These are phyloP conservation scores for Beta lomatogona DNA, from an alignment of 179 eudicot species.

Conservation along the genomic window DNA sequence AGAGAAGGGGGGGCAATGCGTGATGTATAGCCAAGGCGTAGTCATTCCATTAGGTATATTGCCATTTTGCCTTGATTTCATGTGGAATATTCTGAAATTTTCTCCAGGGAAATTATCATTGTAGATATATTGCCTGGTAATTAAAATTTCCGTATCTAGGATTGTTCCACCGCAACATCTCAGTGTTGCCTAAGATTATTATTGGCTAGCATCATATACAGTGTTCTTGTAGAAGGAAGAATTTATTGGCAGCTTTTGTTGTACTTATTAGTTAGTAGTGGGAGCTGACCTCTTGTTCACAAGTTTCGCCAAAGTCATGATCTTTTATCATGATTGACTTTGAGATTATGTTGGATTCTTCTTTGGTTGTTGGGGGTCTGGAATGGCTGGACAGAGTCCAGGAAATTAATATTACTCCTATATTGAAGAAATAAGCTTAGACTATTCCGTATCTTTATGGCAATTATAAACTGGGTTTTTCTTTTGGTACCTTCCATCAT, in stretches of 20 bases:
- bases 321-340: constrained; percentile 4
- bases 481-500: background rate
- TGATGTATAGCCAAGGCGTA: constrained; percentile 36
- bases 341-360: constrained; percentile 6
- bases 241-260: constrained; percentile 19
- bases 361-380: background rate
- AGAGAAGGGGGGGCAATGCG: constrained; percentile 59
- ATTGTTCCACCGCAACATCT: background rate
- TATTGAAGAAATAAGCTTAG: background rate
- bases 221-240: constrained; percentile 16
- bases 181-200: constrained; percentile 16
- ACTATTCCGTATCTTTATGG: background rate
- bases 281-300: constrained; percentile 26
- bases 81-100: constrained; percentile 13
- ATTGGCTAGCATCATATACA: constrained; percentile 13
- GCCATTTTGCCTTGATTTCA: constrained; percentile 21
- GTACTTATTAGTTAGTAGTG: constrained; percentile 15
- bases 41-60: constrained; percentile 27
- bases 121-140: constrained; percentile 21
- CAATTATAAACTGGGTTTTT: background rate
- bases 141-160: constrained; percentile 21
- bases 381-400: background rate
- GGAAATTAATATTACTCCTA: background rate
- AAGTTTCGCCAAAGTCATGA: constrained; percentile 18
- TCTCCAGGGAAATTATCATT: constrained; percentile 12